Base-by-base conservation (phyloP, 2,329 filamentous ascomycete genomes). In the Penicillium sumatraense region DNA sequence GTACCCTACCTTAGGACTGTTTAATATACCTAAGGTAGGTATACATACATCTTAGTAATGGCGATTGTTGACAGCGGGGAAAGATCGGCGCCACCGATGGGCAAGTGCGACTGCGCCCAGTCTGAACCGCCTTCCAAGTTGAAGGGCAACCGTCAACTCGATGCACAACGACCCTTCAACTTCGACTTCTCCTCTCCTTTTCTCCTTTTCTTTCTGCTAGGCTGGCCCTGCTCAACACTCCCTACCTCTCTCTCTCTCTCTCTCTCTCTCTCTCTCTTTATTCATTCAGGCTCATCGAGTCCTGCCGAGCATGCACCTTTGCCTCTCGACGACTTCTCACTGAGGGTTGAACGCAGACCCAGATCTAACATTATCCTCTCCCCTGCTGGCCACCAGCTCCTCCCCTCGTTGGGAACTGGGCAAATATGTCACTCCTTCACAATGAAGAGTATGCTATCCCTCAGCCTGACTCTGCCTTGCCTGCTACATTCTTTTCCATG, bases 341-440 rank as follows among this genome's bases (percentile, higher is more conserved):
- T 18, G 36, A 44, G 51, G 45, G 53, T 56, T 44, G 41, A 31
- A 42, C 47, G 31, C 31, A 33, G 31, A n/a, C 36, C 50, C 31
- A 48, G 26, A 51, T 56, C 48, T 6, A 31, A 31, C 29, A 31
- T 11, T 44, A 26, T 29, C n/a, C 16, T 8, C 51, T 13, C 16
- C 13, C 36, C 9, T 45, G 5, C 33, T 10, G 16, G 9, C 11
- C n/a, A 46, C 42, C 21, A 33, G 35, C 46, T 51, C 36, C 21
- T 40, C 45, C 41, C 29, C 18, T 35, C 21, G n/a, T 16, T 6
- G 18, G 23, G 14, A 41, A 33, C 11, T 26, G 31, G 14, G 20
- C 3, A 42, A 71, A 62, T 21, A 81, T 81, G 78, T 78, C 79
- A 62, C 74, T 81, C 54, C 72, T 81, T 59, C 78, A 80, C 62